Conservation (phyloP, 768 basidiomycete species). For the Piloderma croceum region DNA sequence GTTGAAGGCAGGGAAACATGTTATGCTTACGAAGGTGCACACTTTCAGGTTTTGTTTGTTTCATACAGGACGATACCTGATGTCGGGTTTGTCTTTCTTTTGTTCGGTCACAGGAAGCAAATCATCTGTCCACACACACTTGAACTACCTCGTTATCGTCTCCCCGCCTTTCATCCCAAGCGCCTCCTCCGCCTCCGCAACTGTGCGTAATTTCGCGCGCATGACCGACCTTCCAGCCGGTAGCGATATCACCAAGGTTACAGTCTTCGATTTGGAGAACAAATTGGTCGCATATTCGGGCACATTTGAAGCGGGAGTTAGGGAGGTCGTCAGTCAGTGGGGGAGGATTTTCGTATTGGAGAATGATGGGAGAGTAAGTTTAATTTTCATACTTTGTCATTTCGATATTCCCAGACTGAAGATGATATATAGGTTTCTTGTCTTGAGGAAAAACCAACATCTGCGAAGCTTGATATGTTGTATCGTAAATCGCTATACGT, state of each 20-base stretch:
- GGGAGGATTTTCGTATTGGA: constrained; percentile 73
- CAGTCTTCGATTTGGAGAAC: constrained; percentile 88
- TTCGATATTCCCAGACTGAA: constrained; percentile 1
- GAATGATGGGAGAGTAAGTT: constrained; percentile 68
- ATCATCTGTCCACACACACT: constrained; percentile 66
- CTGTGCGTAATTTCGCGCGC: constrained; percentile 69
- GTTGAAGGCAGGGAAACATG: constrained; percentile 78
- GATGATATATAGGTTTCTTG: constrained; percentile 45
- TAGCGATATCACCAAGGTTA: constrained; percentile 70
- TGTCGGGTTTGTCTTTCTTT: background rate
- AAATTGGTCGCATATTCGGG: constrained; percentile 84
- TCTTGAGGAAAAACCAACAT: constrained; percentile 73
- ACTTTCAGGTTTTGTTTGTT: background rate
- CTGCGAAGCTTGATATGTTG: constrained; percentile 80
- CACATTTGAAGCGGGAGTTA: constrained; percentile 76
- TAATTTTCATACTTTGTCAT: constrained; percentile 1
- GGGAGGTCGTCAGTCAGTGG: constrained; percentile 79
- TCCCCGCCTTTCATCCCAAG: constrained; percentile 77
- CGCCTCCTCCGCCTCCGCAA: constrained; percentile 60
- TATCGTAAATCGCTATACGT: constrained; percentile 75
- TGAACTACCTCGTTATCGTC: constrained; percentile 86
- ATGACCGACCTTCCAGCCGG: constrained; percentile 38
- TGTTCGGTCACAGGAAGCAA: constrained; percentile 51
- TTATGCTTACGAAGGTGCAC: constrained; percentile 85
- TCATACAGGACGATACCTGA: background rate